Evolutionary conservation across 2,329 filamentous ascomycete genomes (phyloP), one percentile per base, ranked within the genome.

Genomic region (Aureobasidium namibiae): DNA sequence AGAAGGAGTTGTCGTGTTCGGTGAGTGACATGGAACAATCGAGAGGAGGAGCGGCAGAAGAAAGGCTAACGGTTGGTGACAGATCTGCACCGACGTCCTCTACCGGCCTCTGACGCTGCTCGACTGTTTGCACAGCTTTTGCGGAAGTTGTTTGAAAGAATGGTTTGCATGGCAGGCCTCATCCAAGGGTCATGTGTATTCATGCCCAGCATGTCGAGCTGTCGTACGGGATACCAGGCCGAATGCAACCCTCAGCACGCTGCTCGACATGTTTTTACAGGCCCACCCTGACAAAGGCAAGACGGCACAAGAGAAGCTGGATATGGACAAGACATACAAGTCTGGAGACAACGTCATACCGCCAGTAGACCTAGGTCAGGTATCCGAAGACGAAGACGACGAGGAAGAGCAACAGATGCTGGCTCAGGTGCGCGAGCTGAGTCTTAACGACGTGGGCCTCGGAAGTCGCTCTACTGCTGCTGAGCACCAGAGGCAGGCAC

Each of bases 1-100:
- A 96, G 77, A 92, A 87, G 74, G 94, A 99, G 82, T 79, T 97
- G 76, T 92, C 88, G 57, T 97, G 92, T 78, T 95, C 92, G 71
- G 92, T 96, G 82, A 76, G 88, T 83, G 38, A 41, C 8, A 41
- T 41, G 6, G 26, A 29, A 29, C 18, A 45, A 14, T 11, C 21
- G 36, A 16, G 23, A 10, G 16, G 23, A 29, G 23, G 23, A 16
- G 13, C 39, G 39, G 39, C 4, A 26, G 26, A 29, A 29, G 9
- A 9, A 29, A 29, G 4, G 26, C 21, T 56, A 36, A 57, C 54
- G 42, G 54, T 23, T 33, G 14, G 18, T 48, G 18, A 56, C 54
- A 96, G 92, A 99, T 99, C 69, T 99, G 94, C 79, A 95, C 92
- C 67, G 94, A 97, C 73, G 83, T 74, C 60, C 67, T 73, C 46